Conservation (phyloP, 163 green algal species). For the Prototheca cutis region DNA sequence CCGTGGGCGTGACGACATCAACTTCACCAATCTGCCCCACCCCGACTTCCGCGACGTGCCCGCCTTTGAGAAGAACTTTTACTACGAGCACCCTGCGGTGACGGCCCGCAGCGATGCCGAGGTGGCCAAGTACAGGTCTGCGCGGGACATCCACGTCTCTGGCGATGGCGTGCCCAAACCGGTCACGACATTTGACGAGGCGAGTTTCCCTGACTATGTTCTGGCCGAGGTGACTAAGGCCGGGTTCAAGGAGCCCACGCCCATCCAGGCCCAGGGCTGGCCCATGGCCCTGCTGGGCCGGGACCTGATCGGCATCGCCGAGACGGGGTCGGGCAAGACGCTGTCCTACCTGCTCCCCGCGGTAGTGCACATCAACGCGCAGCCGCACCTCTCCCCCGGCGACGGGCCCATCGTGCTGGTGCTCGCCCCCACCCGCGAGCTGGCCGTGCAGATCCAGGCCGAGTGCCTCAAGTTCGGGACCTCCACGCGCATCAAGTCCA, state of each 20-base stretch:
- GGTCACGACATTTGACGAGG: conserved; percentile 69
- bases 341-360: conserved; percentile 90
- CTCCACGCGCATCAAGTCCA: conserved; percentile 80
- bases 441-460: conserved; percentile 93
- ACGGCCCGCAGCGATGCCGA: conserved; percentile 35
- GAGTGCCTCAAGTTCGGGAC: conserved; percentile 88
- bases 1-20: conserved; percentile 34
- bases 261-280: conserved; percentile 95
- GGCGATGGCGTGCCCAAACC: conserved; percentile 58
- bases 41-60: conserved; percentile 64
- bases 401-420: conserved; percentile 79
- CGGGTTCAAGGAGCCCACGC: conserved; percentile 74
- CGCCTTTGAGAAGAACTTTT: conserved; percentile 67
- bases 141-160: conserved; percentile 52
- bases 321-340: conserved; percentile 96
- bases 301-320: conserved; percentile 88
- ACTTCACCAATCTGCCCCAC: conserved; percentile 45
- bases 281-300: conserved; percentile 87
- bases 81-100: conserved; percentile 59
- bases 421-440: conserved; percentile 85
- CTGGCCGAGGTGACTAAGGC: conserved; percentile 52
- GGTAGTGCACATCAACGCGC: conserved; percentile 92
- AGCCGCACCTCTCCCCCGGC: conserved; percentile 27
- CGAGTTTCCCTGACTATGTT: conserved; percentile 64
- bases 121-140: conserved; percentile 24